Conservation (phyloP, 2,329 filamentous ascomycete species). For the Fusarium drepaniforme region DNA sequence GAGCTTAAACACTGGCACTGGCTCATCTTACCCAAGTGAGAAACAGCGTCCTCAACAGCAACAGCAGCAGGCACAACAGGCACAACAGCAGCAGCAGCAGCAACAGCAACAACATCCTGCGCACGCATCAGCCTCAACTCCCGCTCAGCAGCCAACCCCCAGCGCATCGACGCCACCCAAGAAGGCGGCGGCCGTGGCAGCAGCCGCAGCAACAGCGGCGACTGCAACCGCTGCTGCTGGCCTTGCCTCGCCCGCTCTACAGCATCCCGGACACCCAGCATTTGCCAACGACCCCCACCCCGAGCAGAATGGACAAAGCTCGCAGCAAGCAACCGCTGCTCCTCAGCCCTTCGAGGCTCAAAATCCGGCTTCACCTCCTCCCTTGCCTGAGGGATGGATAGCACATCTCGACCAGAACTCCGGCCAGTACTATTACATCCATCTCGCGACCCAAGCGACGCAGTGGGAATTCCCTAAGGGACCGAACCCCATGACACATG, state of each 20-base stretch:
- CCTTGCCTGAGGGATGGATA: constrained; percentile 97
- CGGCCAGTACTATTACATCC: constrained; percentile 99
- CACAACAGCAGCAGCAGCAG: not conserved
- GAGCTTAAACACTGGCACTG: constrained; percentile 70
- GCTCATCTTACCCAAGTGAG: constrained; percentile 80
- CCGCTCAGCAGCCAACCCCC: constrained; percentile 37
- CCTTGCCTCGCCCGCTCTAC: constrained; percentile 61
- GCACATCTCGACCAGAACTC: constrained; percentile 95
- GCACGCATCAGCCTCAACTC: constrained; percentile 44
- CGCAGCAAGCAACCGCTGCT: constrained; percentile 59
- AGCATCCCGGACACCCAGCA: constrained; percentile 82
- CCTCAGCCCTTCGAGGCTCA: constrained; percentile 56
- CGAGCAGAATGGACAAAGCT: constrained; percentile 61
- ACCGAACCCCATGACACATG: constrained; percentile 87
- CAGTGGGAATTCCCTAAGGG: constrained; percentile 99
- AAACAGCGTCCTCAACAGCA: constrained; percentile 70
- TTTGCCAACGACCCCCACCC: constrained; percentile 86
- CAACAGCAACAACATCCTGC: constrained; percentile 3
- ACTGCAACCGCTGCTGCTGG: constrained; percentile 41
- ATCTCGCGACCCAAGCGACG: constrained; percentile 92
- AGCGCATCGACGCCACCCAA: constrained; percentile 45
- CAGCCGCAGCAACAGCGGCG: constrained; percentile 32
- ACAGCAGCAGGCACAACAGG: not conserved
- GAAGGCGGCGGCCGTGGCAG: constrained; percentile 36
- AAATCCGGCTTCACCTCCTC: constrained; percentile 86